A percentile compares a stretch with the other conserved stretches of the same genome.
phyloP scores from a whole-genome alignment of 768 basidiomycete genomes.

The Inosperma sp. region DNA sequence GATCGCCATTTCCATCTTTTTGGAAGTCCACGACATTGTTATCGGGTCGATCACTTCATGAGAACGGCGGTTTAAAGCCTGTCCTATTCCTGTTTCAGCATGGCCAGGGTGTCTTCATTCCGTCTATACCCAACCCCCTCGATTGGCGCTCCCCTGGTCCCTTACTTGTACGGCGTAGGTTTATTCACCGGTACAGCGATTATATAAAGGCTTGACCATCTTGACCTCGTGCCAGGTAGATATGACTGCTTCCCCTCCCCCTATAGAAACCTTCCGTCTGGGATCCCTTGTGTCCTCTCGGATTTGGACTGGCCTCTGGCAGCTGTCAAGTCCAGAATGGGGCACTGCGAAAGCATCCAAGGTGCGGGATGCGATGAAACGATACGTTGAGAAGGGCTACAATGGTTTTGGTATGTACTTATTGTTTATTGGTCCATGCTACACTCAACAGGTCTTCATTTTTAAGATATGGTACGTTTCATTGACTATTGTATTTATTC shows the following conservation, averaged over 20 bases:
- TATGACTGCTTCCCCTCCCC: constrained; percentile 19
- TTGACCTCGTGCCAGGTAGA: constrained; percentile 1
- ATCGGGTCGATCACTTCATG: constrained; percentile 13
- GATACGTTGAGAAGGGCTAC: constrained; percentile 57
- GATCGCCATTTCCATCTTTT: constrained; percentile 3
- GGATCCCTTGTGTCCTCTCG: constrained; percentile 58
- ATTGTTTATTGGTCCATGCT: neutral
- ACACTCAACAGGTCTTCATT: neutral
- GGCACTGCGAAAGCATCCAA: constrained; percentile 64
- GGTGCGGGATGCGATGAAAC: constrained; percentile 63
- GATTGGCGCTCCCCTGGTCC: too few species aligned
- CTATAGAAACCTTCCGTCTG: constrained; percentile 47
- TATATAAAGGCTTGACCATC: constrained; percentile 14
- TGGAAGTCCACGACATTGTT: constrained; percentile 10
- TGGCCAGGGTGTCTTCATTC: too few species aligned
- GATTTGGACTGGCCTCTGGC: constrained; percentile 79
- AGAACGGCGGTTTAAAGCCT: too few species aligned
- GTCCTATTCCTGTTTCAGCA: neutral
- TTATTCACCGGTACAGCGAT: constrained; percentile 4
- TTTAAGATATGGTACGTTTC: constrained; percentile 37
- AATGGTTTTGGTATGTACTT: constrained; percentile 52
- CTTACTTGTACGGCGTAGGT: neutral
- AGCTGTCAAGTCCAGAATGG: constrained; percentile 83
- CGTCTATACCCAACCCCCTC: too few species aligned
- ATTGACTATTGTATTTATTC: neutral